A percentile compares a stretch with the other conserved stretches of the same genome.
Evolutionary conservation across 1,284 basidiomycete genomes (phyloP).

Genomic region (Malassezia arunalokei): DNA sequence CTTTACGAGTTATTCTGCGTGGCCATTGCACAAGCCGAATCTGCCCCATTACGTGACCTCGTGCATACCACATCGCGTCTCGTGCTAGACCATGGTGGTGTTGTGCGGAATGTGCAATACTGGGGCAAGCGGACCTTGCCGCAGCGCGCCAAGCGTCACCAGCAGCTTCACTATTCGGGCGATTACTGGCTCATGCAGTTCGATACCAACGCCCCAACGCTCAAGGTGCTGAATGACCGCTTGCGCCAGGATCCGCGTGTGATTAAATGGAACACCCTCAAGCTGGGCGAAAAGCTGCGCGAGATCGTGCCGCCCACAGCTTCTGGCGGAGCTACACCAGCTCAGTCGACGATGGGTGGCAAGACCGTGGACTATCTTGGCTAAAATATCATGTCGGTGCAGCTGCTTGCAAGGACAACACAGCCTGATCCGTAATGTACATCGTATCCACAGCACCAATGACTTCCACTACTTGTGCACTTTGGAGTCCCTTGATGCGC

Average conservation of each 20-base stretch:
- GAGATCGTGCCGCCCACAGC: constrained; percentile 35
- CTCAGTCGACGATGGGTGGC: constrained; percentile 14
- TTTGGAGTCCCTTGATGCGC: constrained; percentile 64
- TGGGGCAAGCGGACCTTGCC: constrained; percentile 64
- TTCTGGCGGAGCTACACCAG: constrained; percentile 20
- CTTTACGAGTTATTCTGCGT: constrained; percentile 45
- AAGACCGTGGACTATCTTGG: constrained; percentile 14
- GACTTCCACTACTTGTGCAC: constrained; percentile 65
- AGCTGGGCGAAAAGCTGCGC: constrained; percentile 58
- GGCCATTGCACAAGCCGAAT: constrained; percentile 37
- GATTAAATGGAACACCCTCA: constrained; percentile 67
- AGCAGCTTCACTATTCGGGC: constrained; percentile 56
- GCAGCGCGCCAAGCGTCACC: constrained; percentile 62
- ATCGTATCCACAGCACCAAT: constrained; percentile 90
- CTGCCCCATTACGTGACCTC: constrained; percentile 60
- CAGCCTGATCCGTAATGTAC: constrained; percentile 68
- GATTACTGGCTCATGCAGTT: constrained; percentile 88
- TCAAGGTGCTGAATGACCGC: constrained; percentile 56
- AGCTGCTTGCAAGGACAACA: constrained; percentile 10
- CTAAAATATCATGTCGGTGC: background rate
- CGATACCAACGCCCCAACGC: constrained; percentile 63
- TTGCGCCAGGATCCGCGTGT: constrained; percentile 68
- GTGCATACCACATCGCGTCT: constrained; percentile 62
- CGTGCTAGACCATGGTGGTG: constrained; percentile 64
- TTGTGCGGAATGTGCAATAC: constrained; percentile 64